These are phyloP conservation scores for Arxiozyma heterogenica DNA, from an alignment of 1,139 yeast species.

Conservation along the genomic window DNA sequence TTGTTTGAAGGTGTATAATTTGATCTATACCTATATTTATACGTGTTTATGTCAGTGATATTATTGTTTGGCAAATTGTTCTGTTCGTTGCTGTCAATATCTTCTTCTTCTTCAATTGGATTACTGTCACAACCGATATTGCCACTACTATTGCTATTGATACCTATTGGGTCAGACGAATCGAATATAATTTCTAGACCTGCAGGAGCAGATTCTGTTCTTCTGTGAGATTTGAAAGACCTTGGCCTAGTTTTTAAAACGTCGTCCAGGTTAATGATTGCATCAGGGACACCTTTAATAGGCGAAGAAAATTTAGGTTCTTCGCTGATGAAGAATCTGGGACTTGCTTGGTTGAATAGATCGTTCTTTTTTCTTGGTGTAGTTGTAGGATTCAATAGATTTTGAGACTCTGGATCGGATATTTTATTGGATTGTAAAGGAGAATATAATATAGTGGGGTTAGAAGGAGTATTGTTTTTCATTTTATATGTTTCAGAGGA, in stretches of 20 bases:
- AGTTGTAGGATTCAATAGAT: neutral
- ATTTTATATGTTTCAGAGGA: conserved; percentile 2
- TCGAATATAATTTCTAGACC: conserved; percentile 28
- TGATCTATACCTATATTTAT: neutral
- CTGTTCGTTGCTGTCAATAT: neutral
- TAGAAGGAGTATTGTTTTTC: neutral
- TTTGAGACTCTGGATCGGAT: neutral
- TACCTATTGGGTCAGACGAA: neutral
- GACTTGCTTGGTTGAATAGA: conserved; percentile 14
- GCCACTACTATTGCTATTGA: neutral
- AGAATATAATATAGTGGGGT: neutral
- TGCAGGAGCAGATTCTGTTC: conserved; percentile 44
- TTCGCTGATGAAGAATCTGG: conserved; percentile 28
- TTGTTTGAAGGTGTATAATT: neutral
- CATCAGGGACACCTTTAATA: conserved; percentile 43
- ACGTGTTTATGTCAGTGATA: neutral
- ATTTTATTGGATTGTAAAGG: conserved; percentile 1
- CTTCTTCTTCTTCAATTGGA: conserved; percentile 10
- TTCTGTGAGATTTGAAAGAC: conserved; percentile 33
- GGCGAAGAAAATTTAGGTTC: conserved; percentile 28
- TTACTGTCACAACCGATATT: neutral
- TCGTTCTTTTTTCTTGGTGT: conserved; percentile 5
- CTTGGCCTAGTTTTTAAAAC: conserved; percentile 34
- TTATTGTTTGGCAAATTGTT: neutral
- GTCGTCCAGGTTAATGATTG: conserved; percentile 54